A percentile compares a stretch with the other conserved stretches of the same genome.
These are phyloP conservation scores for Powellomyces hirtus DNA, from an alignment of 192 early-diverging fungal genomes.

Conservation along the genomic window DNA sequence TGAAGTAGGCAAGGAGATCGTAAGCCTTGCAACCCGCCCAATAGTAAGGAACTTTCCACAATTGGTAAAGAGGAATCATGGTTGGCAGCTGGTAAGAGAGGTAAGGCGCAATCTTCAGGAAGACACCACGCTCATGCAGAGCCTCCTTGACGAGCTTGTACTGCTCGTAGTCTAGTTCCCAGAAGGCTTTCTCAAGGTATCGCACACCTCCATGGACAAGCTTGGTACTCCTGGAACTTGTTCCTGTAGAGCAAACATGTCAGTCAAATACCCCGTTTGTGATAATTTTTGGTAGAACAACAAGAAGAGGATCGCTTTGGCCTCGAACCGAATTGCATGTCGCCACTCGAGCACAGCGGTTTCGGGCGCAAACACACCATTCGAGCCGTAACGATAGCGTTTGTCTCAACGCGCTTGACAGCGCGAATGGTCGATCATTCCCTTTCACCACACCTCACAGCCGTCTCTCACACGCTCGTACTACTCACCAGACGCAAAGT, in stretches of 20 bases:
- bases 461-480: no score
- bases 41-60: constrained; percentile 97
- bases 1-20: constrained; percentile 82
- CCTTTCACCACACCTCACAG: no score
- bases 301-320: no score
- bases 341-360: no score
- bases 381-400: no score
- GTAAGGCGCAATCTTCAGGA: constrained; percentile 95
- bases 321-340: no score
- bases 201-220: constrained; percentile 96
- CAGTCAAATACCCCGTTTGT: no score
- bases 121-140: constrained; percentile 89
- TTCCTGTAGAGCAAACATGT: constrained; percentile 52
- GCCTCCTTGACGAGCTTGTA: constrained; percentile 95
- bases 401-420: no score
- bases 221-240: constrained; percentile 89
- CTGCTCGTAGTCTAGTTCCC: constrained; percentile 93
- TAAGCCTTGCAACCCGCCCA: constrained; percentile 93
- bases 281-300: no score
- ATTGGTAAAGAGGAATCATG: constrained; percentile 91
- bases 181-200: constrained; percentile 94
- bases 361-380: no score
- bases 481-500: constrained; percentile 87
- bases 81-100: constrained; percentile 90
- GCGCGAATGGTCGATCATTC: no score